A percentile compares a stretch with the other conserved stretches of the same genome.
These are phyloP conservation scores for Priceomyces fermenticarens DNA, from an alignment of 805 yeast species.

Conservation along the genomic window DNA sequence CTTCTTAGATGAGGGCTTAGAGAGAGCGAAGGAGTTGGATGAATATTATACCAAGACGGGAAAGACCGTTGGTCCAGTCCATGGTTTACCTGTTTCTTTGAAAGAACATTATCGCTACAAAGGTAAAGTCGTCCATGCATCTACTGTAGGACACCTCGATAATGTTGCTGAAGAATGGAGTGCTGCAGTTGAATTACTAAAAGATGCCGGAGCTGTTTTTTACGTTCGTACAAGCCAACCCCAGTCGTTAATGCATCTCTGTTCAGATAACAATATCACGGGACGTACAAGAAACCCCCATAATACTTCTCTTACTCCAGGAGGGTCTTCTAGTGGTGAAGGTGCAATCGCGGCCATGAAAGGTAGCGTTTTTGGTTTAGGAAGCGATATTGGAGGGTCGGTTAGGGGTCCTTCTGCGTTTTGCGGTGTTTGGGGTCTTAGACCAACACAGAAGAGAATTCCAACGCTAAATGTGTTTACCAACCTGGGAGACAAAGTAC, in stretches of 20 bases:
- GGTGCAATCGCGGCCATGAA: constrained; percentile 46
- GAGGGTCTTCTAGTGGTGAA: constrained; percentile 57
- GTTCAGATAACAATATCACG: constrained; percentile 26
- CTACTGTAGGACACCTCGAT: constrained; percentile 26
- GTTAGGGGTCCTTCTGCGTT: constrained; percentile 55
- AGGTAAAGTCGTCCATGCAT: constrained; percentile 57
- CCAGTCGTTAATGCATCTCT: constrained; percentile 30
- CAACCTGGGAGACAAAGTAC: constrained; percentile 15
- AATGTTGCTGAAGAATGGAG: constrained; percentile 1
- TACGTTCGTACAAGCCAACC: constrained; percentile 29
- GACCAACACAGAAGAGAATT: constrained; percentile 49
- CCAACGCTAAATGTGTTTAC: constrained; percentile 18
- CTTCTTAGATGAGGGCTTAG: constrained; percentile 60
- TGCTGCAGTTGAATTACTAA: constrained; percentile 13
- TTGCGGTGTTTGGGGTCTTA: constrained; percentile 48
- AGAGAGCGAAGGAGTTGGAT: constrained; percentile 56
- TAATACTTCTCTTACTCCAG: constrained; percentile 41
- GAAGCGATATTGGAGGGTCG: constrained; percentile 56
- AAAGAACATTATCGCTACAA: constrained; percentile 61
- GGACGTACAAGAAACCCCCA: constrained; percentile 24
- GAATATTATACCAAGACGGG: constrained; percentile 47
- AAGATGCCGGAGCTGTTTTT: constrained; percentile 27
- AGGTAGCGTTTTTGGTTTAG: constrained; percentile 36
- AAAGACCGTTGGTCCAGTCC: constrained; percentile 61
- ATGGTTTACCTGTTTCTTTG: constrained; percentile 66